Evolutionary conservation across 164 flowering plant genomes (phyloP).

Genomic region (Chloranthus sessilifolius): DNA sequence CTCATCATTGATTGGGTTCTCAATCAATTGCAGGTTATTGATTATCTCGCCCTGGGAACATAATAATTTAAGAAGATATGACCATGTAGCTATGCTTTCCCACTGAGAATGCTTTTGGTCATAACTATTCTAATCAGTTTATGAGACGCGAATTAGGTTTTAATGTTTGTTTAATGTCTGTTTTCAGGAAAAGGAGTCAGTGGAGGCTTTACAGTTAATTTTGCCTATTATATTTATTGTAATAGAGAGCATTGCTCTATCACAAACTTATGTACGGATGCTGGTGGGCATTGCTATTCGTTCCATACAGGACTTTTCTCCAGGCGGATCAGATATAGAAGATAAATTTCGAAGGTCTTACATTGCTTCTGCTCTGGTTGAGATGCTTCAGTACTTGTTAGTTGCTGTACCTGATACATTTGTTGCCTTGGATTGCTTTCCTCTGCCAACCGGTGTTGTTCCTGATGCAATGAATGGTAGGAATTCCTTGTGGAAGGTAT

Average conservation of each 20-base stretch:
- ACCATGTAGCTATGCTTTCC: not conserved
- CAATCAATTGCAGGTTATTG: conserved; percentile 62
- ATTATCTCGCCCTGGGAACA: conserved; percentile 1
- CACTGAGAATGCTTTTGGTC: not conserved
- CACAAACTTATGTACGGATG: conserved; percentile 75
- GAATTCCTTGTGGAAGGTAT: conserved; percentile 30
- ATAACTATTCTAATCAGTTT: too few species aligned
- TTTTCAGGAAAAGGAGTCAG: conserved; percentile 73
- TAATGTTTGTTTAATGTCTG: conserved; percentile 8
- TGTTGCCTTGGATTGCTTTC: conserved; percentile 94
- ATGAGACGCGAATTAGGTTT: not conserved
- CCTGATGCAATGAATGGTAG: conserved; percentile 44
- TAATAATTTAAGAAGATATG: not conserved
- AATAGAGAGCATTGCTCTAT: conserved; percentile 59
- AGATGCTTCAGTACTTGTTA: conserved; percentile 83
- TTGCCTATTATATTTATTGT: conserved; percentile 78
- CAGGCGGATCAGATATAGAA: conserved; percentile 58
- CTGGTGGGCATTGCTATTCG: conserved; percentile 74
- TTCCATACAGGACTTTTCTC: conserved; percentile 63
- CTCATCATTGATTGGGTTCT: conserved; percentile 92
- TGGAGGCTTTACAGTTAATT: conserved; percentile 64
- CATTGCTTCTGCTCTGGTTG: conserved; percentile 60
- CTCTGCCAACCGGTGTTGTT: conserved; percentile 58
- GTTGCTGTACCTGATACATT: conserved; percentile 92
- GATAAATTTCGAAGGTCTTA: conserved; percentile 75